Conservation (phyloP, 2,329 filamentous ascomycete species). For the Fusarium sp. region DNA sequence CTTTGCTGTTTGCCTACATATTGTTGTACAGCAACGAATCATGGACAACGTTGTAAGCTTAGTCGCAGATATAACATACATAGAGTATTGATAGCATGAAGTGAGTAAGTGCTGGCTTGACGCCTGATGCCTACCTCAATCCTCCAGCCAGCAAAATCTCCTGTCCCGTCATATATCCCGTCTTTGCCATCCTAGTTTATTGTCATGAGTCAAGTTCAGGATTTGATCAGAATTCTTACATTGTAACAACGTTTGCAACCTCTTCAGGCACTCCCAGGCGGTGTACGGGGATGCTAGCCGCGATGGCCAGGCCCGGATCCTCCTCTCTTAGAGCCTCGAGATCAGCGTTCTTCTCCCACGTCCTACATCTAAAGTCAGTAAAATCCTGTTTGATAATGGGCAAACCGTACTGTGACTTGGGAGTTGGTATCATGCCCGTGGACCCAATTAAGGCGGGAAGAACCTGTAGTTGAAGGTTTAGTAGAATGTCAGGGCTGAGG, state of each 20-base stretch:
- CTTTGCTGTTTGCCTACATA: background rate
- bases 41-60: background rate
- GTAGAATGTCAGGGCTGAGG: background rate
- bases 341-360: slow-evolving; percentile 45
- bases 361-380: slow-evolving; percentile 27
- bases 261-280: slow-evolving; percentile 49
- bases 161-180: slow-evolving; percentile 28
- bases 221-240: slow-evolving; percentile 40
- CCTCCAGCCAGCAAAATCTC: slow-evolving; percentile 25
- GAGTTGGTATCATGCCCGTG: slow-evolving; percentile 50
- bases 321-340: slow-evolving; percentile 43
- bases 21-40: background rate
- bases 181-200: slow-evolving; percentile 22
- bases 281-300: slow-evolving; percentile 47
- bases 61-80: background rate
- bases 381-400: no score
- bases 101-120: no score
- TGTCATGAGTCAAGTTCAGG: slow-evolving; percentile 2
- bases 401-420: slow-evolving; percentile 40
- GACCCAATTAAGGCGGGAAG: slow-evolving; percentile 50
- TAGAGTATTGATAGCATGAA: background rate
- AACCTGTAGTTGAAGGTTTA: slow-evolving; percentile 27
- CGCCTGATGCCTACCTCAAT: background rate
- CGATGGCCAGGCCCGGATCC: slow-evolving; percentile 50
- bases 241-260: slow-evolving; percentile 47